Evolutionary conservation across 768 basidiomycete species (phyloP), one percentile per base, ranked within the genome.

Genomic region (Amanita subjunquillea): DNA sequence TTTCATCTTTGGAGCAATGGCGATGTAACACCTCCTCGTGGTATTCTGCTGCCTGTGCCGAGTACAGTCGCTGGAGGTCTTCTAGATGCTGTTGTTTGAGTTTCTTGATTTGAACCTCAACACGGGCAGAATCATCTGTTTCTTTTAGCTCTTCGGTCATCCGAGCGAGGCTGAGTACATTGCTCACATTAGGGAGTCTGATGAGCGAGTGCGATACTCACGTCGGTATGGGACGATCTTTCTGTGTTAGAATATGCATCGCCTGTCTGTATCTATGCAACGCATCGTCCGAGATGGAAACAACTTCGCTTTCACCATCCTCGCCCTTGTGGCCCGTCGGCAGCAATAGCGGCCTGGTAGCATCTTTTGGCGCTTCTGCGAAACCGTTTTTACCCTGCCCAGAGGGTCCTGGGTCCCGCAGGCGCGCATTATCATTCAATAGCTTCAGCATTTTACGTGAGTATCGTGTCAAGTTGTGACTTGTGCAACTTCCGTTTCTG

Each of bases 51-150:
- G 67, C 65, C 12, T 72, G 68, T 34, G 63, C 56, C 8, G 59
- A 57, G 49, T 73, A 72, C 9, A 75, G 54, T n/a, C 62, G 59
- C 27, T 70, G 60, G 6, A 76, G 60, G 54, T 76, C 72, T 25
- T 62, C 58, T 5, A 57, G 6, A 54, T 72, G 67, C 9, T 71
- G 62, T 32, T 61, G 43, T 30, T 63, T 51, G 4, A 70, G 46
- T 10, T 62, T 58, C 29, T 56, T 53, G 29, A 74, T 62, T 4
- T 62, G 63, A 51, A 59, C 45, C 22, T 64, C 64, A 17, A 69
- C n/a, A 12, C 43, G 51, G 15, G 59, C 58, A 13, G 56, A 17
- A 25, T 66, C 65, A 3, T 69, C 68, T 34, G 60, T 57, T 51
- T 62, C 55, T n/a, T 59, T 61, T 25, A 66, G 41, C 32, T 67